These are phyloP conservation scores for Tylopilus plumbeoviolaceoides DNA, from an alignment of 768 basidiomycete species.

Conservation along the genomic window DNA sequence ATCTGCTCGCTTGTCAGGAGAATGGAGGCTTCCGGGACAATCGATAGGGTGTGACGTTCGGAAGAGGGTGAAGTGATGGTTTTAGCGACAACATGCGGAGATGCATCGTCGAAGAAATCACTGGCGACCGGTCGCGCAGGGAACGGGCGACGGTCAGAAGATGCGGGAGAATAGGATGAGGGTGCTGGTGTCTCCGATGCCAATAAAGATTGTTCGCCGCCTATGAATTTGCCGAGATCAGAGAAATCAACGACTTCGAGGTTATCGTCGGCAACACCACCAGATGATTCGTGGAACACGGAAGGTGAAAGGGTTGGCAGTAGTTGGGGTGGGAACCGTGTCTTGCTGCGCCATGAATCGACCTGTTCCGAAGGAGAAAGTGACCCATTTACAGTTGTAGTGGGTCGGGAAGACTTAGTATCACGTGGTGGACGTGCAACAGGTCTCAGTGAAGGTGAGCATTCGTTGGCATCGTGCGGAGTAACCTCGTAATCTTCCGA, in stretches of 20 bases:
- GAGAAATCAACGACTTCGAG: conserved; percentile 80
- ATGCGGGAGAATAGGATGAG: conserved; percentile 16
- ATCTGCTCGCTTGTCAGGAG: conserved; percentile 7
- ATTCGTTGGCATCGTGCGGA: conserved; percentile 21
- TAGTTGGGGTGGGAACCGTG: conserved; percentile 27
- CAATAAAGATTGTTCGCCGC: conserved; percentile 27
- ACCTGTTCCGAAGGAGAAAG: conserved; percentile 34
- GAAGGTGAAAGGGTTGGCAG: conserved; percentile 31
- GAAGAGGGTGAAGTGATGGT: conserved; percentile 10
- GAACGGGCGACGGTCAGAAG: conserved; percentile 24
- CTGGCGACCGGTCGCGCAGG: conserved; percentile 53
- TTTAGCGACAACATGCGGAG: conserved; percentile 38
- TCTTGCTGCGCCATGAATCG: conserved; percentile 67
- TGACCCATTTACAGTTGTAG: conserved; percentile 19
- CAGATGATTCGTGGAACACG: conserved; percentile 35
- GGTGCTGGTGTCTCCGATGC: conserved; percentile 10
- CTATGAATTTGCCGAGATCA: conserved; percentile 69
- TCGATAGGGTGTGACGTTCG: conserved; percentile 15
- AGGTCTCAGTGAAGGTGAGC: conserved; percentile 34
- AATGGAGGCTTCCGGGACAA: conserved; percentile 14
- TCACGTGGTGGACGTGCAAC: conserved; percentile 22
- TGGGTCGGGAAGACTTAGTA: conserved; percentile 1
- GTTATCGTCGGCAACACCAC: conserved; percentile 48
- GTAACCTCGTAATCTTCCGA: conserved; percentile 4
- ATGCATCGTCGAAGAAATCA: conserved; percentile 66